Conservation (phyloP, 208 protist genomes). For the Strigomonas culicis region DNA sequence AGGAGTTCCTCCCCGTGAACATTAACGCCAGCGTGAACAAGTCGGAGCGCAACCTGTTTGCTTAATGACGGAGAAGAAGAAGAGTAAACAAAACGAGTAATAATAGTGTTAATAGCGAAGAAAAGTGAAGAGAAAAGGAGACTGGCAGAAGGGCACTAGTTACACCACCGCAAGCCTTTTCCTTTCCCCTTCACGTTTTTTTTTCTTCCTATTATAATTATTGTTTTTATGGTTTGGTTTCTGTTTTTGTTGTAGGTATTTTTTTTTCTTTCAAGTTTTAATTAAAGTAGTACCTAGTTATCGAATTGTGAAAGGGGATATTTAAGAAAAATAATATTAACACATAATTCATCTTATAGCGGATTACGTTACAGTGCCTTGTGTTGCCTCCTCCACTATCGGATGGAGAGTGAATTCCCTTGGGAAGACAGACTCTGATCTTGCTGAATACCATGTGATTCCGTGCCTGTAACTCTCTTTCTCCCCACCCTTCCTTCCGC, state of each 20-base stretch:
- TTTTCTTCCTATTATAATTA: conserved; percentile 1
- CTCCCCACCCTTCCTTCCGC: not conserved
- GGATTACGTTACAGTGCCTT: not conserved
- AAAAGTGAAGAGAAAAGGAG: conserved; percentile 1
- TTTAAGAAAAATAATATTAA: not conserved
- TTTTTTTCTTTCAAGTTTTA: conserved; percentile 13
- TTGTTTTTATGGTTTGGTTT: no score
- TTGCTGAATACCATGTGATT: no score
- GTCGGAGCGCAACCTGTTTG: conserved; percentile 57
- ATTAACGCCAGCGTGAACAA: conserved; percentile 65
- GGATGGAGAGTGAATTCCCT: not conserved
- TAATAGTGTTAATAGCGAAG: not conserved
- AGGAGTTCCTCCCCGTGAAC: conserved; percentile 85
- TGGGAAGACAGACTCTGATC: not conserved
- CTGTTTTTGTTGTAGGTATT: conserved; percentile 12
- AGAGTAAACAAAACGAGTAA: conserved; percentile 1
- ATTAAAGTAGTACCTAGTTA: conserved; percentile 20
- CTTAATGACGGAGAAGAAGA: conserved; percentile 20
- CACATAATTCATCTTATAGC: not conserved
- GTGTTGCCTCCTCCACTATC: not conserved
- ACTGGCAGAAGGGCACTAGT: not conserved
- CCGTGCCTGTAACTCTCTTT: no score
- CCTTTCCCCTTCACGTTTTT: not conserved
- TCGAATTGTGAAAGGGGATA: not conserved
- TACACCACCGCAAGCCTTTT: conserved; percentile 6